Evolutionary conservation across 805 yeast species (phyloP), one percentile per base, ranked within the genome.

Genomic region (Kazachstania martiniae): DNA sequence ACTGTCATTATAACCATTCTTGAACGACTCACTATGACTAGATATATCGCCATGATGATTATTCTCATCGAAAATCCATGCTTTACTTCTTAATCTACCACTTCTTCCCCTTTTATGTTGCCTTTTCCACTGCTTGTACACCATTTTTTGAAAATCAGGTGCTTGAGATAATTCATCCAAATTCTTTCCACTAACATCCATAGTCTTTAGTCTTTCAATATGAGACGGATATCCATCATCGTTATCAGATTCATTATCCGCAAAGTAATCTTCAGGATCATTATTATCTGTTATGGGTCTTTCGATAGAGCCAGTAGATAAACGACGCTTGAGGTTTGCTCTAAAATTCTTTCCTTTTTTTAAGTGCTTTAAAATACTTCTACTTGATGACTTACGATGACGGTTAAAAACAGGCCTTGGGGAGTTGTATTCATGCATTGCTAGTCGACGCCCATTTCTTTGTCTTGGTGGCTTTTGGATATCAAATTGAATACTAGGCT

Each of bases 111-210:
- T 42, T 13, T 49, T 53, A 10, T 51, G 39, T 29, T 56, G 53
- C 2, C 40, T 44, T 24, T 46, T 54, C 49, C 57, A 52, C 38
- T 46, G 57, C 34, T 42, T 45, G 34, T 53, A 58, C 15, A 63
- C 52, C 44, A 61, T 42, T 31, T 51, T 62, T 33, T 69, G 75
- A 41, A 70, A 67, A 3, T 73, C 66, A n/a, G 73, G 68, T 1
- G 74, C 59, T 31, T 56, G 63, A 1, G 51, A 38, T 8, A 59
- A 25, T 7, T 39, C 32, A 14, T 44, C 33, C 15, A 48, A 21
- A 18, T 41, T 41, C 22, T 29, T 46, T 32, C 42, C 51, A 21
- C 25, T 25, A 8, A 26, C 28, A 36, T 32, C 37, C 14, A 29
- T 18, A 12, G 40, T 38, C 12, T 24, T 18, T 4, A 27, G 27